Evolutionary conservation across 768 basidiomycete genomes (phyloP).

Genomic region (Tylopilus felleus): DNA sequence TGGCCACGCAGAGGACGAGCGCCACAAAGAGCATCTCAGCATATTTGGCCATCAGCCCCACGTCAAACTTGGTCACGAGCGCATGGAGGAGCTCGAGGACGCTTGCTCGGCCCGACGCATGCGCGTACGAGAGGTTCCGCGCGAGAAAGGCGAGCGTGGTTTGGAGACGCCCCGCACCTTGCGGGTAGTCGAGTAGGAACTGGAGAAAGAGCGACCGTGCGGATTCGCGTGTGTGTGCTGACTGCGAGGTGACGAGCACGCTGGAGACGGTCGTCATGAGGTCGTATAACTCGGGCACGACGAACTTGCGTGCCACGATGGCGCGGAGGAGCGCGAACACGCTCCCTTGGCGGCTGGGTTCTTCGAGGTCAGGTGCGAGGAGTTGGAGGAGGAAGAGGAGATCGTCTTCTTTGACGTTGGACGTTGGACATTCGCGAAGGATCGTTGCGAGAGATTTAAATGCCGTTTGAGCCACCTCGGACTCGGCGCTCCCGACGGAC

Average conservation of each 20-base stretch:
- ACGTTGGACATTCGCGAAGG: slow-evolving; percentile 82
- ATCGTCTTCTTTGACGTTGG: slow-evolving; percentile 86
- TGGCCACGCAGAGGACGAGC: slow-evolving; percentile 89
- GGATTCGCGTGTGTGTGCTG: slow-evolving; percentile 84
- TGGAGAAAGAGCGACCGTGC: slow-evolving; percentile 87
- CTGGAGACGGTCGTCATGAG: slow-evolving; percentile 91
- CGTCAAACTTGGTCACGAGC: slow-evolving; percentile 80
- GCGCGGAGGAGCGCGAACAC: slow-evolving; percentile 88
- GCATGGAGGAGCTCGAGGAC: slow-evolving; percentile 91
- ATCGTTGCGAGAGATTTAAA: slow-evolving; percentile 83
- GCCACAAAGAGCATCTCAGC: slow-evolving; percentile 88
- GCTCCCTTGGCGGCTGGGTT: slow-evolving; percentile 76
- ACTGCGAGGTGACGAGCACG: slow-evolving; percentile 92
- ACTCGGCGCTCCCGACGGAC: slow-evolving; percentile 80
- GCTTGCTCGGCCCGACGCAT: slow-evolving; percentile 89
- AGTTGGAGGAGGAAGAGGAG: slow-evolving; percentile 84
- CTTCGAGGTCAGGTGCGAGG: slow-evolving; percentile 86
- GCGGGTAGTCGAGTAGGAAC: slow-evolving; percentile 96
- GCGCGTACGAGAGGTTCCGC: slow-evolving; percentile 85
- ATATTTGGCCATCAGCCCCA: slow-evolving; percentile 68
- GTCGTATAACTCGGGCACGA: slow-evolving; percentile 96
- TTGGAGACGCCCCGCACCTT: slow-evolving; percentile 86
- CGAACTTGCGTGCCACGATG: slow-evolving; percentile 85
- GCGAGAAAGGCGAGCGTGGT: slow-evolving; percentile 90
- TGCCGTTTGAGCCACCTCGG: slow-evolving; percentile 84